phyloP scores from a whole-genome alignment of 306 rosid genomes.

The Bauhinia variegata region DNA sequence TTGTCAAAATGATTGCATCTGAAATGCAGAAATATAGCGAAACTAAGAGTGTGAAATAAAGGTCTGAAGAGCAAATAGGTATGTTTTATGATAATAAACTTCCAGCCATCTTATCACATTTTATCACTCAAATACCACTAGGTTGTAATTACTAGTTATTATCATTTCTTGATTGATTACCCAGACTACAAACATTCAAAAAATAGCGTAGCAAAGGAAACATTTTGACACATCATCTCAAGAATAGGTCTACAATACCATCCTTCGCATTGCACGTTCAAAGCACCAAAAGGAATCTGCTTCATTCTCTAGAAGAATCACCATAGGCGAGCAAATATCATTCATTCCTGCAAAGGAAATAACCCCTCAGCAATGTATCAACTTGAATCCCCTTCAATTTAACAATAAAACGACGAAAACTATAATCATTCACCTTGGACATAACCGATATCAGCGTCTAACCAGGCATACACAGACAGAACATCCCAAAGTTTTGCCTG shows the following conservation, averaged over 20 bases:
- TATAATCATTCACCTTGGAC: constrained; percentile 69
- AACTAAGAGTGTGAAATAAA: not conserved
- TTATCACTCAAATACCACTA: too few species aligned
- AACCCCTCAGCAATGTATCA: constrained; percentile 30
- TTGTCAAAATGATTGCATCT: too few species aligned
- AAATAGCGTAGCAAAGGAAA: constrained; percentile 15
- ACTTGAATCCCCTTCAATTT: constrained; percentile 31
- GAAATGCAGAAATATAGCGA: too few species aligned
- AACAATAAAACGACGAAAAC: constrained; percentile 17
- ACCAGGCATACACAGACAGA: constrained; percentile 86
- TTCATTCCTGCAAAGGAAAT: constrained; percentile 80
- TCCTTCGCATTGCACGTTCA: constrained; percentile 89
- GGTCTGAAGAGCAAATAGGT: not conserved
- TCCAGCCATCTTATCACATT: not conserved
- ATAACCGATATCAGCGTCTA: constrained; percentile 86
- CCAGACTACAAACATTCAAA: constrained; percentile 27
- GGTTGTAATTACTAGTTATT: too few species aligned
- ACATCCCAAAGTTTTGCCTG: constrained; percentile 92
- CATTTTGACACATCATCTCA: not conserved
- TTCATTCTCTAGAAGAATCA: constrained; percentile 79
- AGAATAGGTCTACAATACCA: constrained; percentile 56
- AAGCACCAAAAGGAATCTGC: constrained; percentile 96
- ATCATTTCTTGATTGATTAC: not conserved
- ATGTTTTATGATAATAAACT: not conserved
- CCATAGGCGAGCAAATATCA: constrained; percentile 91